phyloP scores from a whole-genome alignment of 2,329 filamentous ascomycete species.

The Colletotrichum sansevieriae region DNA sequence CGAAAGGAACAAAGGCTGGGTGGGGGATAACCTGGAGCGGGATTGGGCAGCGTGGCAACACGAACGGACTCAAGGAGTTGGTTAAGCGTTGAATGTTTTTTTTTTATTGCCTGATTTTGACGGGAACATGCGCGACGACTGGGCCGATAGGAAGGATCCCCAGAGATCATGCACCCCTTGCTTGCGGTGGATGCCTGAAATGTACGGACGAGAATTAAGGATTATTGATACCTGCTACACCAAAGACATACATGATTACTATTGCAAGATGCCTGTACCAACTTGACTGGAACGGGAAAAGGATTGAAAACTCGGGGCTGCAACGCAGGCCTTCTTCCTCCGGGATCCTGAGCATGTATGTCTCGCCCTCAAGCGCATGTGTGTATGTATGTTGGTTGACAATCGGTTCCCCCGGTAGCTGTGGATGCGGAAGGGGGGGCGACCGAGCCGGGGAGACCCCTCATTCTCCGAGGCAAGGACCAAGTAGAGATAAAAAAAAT shows the following conservation, averaged over 20 bases:
- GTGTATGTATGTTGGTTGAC: background rate
- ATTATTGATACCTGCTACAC: constrained; percentile 34
- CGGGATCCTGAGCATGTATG: background rate
- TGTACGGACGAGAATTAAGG: constrained; percentile 31
- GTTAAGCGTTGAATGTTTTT: constrained; percentile 26
- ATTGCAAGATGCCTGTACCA: constrained; percentile 2
- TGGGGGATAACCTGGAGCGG: background rate
- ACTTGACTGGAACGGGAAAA: background rate
- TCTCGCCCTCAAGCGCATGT: background rate
- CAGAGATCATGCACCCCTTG: constrained; percentile 40
- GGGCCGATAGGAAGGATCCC: constrained; percentile 37
- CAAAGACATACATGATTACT: constrained; percentile 18
- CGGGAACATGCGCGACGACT: constrained; percentile 19
- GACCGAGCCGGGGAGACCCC: background rate
- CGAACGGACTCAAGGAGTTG: constrained; percentile 17
- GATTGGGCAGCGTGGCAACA: constrained; percentile 17
- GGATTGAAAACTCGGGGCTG: background rate
- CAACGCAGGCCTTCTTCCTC: constrained; percentile 9
- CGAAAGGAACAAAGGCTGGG: background rate
- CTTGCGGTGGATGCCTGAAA: constrained; percentile 24
- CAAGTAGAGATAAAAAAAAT: no score
- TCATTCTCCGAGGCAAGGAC: no score
- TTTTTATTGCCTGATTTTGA: background rate
- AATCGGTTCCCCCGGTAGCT: constrained; percentile 12
- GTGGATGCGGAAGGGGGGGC: background rate